phyloP scores from a whole-genome alignment of 495 filamentous ascomycete species.

The Cairneyella variabilis region DNA sequence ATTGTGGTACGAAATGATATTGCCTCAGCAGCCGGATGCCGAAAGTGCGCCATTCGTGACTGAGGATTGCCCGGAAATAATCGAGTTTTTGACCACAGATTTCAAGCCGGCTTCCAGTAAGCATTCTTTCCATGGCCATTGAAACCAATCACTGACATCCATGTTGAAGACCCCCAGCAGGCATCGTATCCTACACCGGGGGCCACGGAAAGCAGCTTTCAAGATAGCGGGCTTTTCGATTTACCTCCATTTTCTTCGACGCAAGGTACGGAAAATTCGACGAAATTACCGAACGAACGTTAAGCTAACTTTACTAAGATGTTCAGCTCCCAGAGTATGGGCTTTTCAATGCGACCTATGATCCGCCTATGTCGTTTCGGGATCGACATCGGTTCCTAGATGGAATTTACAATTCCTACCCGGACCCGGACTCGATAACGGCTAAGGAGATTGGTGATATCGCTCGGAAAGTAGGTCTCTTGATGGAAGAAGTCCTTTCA shows the following conservation, averaged over 20 bases:
- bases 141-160: background rate
- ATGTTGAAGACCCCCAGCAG: background rate
- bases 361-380: conserved; percentile 8
- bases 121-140: background rate
- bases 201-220: background rate
- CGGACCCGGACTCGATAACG: background rate
- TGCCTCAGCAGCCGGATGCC: conserved; percentile 4
- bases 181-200: background rate
- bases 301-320: conserved; percentile 1
- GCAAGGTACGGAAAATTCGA: background rate
- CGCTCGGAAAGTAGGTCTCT: conserved; percentile 3
- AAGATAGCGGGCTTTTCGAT: background rate
- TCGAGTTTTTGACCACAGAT: background rate
- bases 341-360: conserved; percentile 1
- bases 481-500: conserved; percentile 8
- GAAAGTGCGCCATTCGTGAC: conserved; percentile 1
- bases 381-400: conserved; percentile 7
- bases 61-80: background rate
- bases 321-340: conserved; percentile 1
- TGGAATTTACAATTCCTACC: conserved; percentile 7
- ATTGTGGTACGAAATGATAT: background rate
- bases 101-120: background rate
- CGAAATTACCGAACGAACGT: background rate
- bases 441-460: conserved; percentile 1
- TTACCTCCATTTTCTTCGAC: background rate